phyloP scores from a whole-genome alignment of 176 grass and related monocot genomes.

The Puya raimondii region DNA sequence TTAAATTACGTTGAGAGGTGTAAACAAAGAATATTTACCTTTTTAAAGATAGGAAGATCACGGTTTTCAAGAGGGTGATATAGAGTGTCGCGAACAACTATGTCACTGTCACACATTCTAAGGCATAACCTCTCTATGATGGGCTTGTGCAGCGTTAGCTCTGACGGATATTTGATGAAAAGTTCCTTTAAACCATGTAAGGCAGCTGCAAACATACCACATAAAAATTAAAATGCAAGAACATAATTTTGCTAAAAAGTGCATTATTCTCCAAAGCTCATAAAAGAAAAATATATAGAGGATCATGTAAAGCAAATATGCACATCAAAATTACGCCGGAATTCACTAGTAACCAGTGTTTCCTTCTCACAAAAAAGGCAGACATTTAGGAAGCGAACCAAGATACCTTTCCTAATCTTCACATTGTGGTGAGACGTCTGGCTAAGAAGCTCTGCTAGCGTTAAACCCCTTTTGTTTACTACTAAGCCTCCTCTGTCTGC shows the following conservation, averaged over 20 bases:
- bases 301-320: not conserved
- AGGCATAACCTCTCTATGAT: conserved; percentile 80
- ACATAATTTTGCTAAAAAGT: not conserved
- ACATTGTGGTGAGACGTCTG: conserved; percentile 37
- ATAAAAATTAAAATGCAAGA: not conserved
- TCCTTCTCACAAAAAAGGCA: not conserved
- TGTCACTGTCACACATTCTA: conserved; percentile 48
- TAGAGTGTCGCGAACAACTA: conserved; percentile 57
- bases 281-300: not conserved
- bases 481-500: conserved; percentile 66
- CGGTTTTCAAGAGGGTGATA: conserved; percentile 52
- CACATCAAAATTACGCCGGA: not conserved
- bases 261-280: not conserved
- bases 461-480: conserved; percentile 70
- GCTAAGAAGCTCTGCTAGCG: conserved; percentile 41
- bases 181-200: conserved; percentile 57
- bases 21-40: conserved; percentile 34
- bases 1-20: not conserved
- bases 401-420: conserved; percentile 26
- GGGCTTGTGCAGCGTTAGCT: conserved; percentile 73
- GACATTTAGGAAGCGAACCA: not conserved
- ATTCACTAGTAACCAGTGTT: not conserved
- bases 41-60: conserved; percentile 70
- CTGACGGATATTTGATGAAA: conserved; percentile 52
- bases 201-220: not conserved